A percentile compares a stretch with the other conserved stretches of the same genome.
Evolutionary conservation across 306 rosid genomes (phyloP).

Genomic region (Vachellia collinsii): DNA sequence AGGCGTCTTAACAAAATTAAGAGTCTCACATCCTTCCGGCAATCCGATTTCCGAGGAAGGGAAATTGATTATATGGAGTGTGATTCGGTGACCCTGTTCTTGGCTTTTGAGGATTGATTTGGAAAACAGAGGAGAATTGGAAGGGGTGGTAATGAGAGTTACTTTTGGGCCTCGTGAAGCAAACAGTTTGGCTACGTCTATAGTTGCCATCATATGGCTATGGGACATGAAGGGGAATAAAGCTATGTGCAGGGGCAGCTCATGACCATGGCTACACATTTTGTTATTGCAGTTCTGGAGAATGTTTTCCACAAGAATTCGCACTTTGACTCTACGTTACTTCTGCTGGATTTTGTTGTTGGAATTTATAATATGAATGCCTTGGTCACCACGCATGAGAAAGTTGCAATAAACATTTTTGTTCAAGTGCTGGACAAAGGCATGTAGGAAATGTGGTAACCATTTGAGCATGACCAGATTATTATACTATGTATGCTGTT

Average conservation of each 20-base stretch:
- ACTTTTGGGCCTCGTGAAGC: conserved; percentile 32
- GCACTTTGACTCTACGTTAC: no score
- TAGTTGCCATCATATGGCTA: conserved; percentile 45
- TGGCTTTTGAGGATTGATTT: conserved; percentile 3
- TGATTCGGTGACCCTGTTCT: background rate
- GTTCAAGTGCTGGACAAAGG: background rate
- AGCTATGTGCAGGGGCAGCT: conserved; percentile 4
- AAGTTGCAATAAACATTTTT: background rate
- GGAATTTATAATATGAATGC: background rate
- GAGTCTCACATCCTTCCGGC: conserved; percentile 42
- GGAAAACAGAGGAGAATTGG: conserved; percentile 33
- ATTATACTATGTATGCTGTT: background rate
- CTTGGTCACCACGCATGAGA: background rate
- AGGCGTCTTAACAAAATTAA: background rate
- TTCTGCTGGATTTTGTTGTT: background rate
- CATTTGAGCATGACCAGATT: background rate
- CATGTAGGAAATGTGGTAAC: background rate
- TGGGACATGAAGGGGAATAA: conserved; percentile 49
- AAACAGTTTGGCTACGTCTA: conserved; percentile 46
- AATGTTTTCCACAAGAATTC: no score
- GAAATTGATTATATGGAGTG: conserved; percentile 29
- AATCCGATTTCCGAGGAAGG: conserved; percentile 36
- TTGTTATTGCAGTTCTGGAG: background rate
- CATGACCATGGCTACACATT: background rate
- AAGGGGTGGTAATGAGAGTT: conserved; percentile 42